A percentile compares a stretch with the other conserved stretches of the same genome.
phyloP scores from a whole-genome alignment of 805 yeast species.

The Blastobotrys peoriensis region DNA sequence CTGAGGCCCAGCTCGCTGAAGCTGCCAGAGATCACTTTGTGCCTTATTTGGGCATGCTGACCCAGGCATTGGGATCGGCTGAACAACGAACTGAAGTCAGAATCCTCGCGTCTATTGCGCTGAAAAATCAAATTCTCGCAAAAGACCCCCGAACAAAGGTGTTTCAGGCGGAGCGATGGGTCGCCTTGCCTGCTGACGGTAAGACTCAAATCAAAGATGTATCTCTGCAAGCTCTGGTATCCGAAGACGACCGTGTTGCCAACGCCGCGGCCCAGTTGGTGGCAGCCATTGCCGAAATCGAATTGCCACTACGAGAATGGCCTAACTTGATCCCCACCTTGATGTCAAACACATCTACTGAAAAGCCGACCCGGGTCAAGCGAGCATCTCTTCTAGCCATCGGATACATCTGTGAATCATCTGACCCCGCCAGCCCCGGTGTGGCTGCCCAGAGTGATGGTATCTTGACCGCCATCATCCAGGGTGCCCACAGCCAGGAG shows the following conservation, averaged over 20 bases:
- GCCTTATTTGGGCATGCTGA: constrained; percentile 62
- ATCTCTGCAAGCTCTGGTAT: constrained; percentile 56
- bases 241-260: constrained; percentile 72
- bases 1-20: constrained; percentile 68
- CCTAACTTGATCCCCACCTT: constrained; percentile 74
- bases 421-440: constrained; percentile 74
- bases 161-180: constrained; percentile 70
- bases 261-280: constrained; percentile 87
- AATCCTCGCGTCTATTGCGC: constrained; percentile 81
- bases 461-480: constrained; percentile 89
- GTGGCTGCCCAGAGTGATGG: constrained; percentile 84
- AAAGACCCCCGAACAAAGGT: constrained; percentile 59
- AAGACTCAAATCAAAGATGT: constrained; percentile 58
- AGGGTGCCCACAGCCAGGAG: constrained; percentile 87
- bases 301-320: constrained; percentile 86
- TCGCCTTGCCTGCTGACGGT: constrained; percentile 46
- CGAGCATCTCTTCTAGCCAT: constrained; percentile 82
- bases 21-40: constrained; percentile 71
- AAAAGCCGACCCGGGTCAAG: constrained; percentile 72
- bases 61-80: constrained; percentile 64
- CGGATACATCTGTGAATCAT: constrained; percentile 93
- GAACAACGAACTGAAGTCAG: constrained; percentile 69
- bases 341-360: constrained; percentile 78
- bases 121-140: constrained; percentile 83
- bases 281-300: constrained; percentile 95